phyloP scores from a whole-genome alignment of 192 early-diverging fungal species.

The Podila minutissima region DNA sequence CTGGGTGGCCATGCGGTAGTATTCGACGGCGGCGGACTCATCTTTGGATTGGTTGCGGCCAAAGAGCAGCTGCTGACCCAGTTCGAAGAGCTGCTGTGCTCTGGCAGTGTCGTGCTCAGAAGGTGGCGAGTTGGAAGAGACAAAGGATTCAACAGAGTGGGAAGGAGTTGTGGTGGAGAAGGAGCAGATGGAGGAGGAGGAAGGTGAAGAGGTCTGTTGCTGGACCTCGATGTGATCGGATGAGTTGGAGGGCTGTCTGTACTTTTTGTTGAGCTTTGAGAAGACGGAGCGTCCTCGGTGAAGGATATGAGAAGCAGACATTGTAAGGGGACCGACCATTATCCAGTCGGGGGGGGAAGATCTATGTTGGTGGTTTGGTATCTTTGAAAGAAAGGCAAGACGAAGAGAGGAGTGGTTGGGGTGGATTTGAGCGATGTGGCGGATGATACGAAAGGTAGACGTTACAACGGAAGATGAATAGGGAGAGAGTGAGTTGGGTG shows the following conservation, averaged over 20 bases:
- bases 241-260: constrained; percentile 16
- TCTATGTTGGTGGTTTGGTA: not conserved
- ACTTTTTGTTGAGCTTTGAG: constrained; percentile 52
- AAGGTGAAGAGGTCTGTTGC: not conserved
- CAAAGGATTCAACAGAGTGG: constrained; percentile 15
- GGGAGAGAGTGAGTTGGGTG: not conserved
- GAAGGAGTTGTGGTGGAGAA: constrained; percentile 20
- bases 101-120: constrained; percentile 15
- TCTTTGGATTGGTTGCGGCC: constrained; percentile 56
- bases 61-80: constrained; percentile 58
- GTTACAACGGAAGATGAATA: too few relatives aligned
- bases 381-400: not conserved
- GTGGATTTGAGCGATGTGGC: too few relatives aligned
- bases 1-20: constrained; percentile 64
- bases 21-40: constrained; percentile 60
- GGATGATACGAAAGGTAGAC: too few relatives aligned
- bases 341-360: constrained; percentile 1
- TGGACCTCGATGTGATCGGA: not conserved
- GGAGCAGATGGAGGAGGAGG: constrained; percentile 17
- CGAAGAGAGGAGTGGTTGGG: too few relatives aligned
- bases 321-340: constrained; percentile 24
- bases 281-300: constrained; percentile 46
- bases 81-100: constrained; percentile 35
- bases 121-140: not conserved
- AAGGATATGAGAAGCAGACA: constrained; percentile 49